Evolutionary conservation across 371 early-diverging fungal species (phyloP), one percentile per base, ranked within the genome.

Genomic region (Massospora cicadina): DNA sequence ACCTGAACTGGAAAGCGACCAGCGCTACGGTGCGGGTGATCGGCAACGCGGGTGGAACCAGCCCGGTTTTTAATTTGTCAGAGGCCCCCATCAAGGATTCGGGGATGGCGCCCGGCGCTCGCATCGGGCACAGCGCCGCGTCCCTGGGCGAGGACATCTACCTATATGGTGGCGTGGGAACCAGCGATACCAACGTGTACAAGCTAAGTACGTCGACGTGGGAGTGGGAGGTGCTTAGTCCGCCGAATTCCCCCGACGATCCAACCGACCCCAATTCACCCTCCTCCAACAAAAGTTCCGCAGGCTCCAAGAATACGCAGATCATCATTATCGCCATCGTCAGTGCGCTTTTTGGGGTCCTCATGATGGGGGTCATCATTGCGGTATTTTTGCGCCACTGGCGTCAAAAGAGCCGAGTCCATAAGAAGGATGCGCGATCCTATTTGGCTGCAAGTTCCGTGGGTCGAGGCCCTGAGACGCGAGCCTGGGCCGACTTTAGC

Each of bases 321-420:
- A 27, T 54, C 23, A 64, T 54, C 5, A 55, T 64, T 23, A 55
- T 55, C 5, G 54, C 64, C 31, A 54, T 64, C 2, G 55, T 64
- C 28, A 32, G 54, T 26, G 29, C 64, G n/a, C 13, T 64, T 21
- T 55, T 64, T 55, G 64, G 55, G 27, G 54, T 64, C 31, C 2
- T 55, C 32, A 54, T 28, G 29, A 64, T 64, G 55, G 64, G 25
- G 7, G 56, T 30, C 2, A 54, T 53, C 2, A 53, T 64, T 56
- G 55, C 30, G 1, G 54, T 64, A 10, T 54, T 55, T 24, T 21
- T 64, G 5, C n/a, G 56, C 10, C 64, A 54, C 29, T 64, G 64
- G 64, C 64, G 64, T 29, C 23, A 64, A 33, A 64, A 64, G 32
- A 55, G 56, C 17, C 43, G 56, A 2, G 21, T 55, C 55, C 54